Evolutionary conservation across 2,329 filamentous ascomycete species (phyloP), one percentile per base, ranked within the genome.

Genomic region (Fusarium buxicola): DNA sequence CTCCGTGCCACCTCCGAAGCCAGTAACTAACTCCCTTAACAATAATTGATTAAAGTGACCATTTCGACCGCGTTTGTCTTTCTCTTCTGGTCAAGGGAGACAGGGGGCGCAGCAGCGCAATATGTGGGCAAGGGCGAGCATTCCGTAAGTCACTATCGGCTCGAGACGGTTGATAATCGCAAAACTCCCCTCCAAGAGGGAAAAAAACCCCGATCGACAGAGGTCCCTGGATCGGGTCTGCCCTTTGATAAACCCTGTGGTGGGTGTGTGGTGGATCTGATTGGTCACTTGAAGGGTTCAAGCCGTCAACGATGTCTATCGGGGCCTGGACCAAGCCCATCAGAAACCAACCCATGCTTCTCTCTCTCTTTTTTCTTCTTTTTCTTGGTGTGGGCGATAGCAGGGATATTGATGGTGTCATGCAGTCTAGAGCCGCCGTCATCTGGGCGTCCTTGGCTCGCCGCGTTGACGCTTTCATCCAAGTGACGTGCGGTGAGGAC

Each of bases 341-440:
- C 18, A 25, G 27, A 25, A 21, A 30, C 13, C 16, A 13, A 21
- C 21, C 21, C 6, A 43, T 59, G 49, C 51, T 57, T 52, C 35
- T 13, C 41, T 28, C 36, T n/a, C n/a, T n/a, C n/a, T n/a, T n/a
- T n/a, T n/a, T n/a, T n/a, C n/a, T 24, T 11, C 25, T 32, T 41
- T 25, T 16, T 52, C 10, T n/a, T n/a, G n/a, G 18, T 18, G 41
- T 15, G 28, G 36, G 50, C 41, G 35, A 54, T 31, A 16, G 51
- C 53, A 65, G 58, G 68, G 65, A 45, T 69, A 15, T 31, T 52
- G 39, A 69, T 69, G 65, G 60, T 69, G 60, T 66, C 58, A 67
- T 69, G 34, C 45, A 55, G 40, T 43, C 24, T 43, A 24, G 13
- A 38, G 30, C 18, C 21, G 3, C 61, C 38, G 58, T 53, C 54